phyloP scores from a whole-genome alignment of 345 rosid species.

The Anacardium occidentale region DNA sequence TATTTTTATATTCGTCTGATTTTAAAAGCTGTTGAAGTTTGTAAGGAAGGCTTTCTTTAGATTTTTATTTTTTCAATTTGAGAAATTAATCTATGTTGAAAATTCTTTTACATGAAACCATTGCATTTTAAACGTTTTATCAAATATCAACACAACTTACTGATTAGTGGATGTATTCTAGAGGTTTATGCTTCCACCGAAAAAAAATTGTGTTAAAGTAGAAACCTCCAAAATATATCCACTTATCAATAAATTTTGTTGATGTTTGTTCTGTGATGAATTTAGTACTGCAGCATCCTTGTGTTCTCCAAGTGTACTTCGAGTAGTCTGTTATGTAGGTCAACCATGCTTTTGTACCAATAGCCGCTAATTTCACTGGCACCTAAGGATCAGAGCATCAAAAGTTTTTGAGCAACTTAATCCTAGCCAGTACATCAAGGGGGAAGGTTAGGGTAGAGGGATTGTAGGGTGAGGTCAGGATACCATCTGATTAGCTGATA shows the following conservation, averaged over 20 bases:
- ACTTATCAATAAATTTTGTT: background rate
- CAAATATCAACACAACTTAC: background rate
- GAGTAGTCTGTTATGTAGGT: slow-evolving; percentile 36
- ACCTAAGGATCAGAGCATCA: slow-evolving; percentile 23
- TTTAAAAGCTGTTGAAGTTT: background rate
- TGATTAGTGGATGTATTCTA: background rate
- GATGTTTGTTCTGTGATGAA: background rate
- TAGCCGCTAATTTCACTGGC: slow-evolving; percentile 4
- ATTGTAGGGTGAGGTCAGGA: slow-evolving; percentile 42
- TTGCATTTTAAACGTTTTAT: too few relatives aligned
- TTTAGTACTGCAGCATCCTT: background rate
- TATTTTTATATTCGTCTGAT: background rate
- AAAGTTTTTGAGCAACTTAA: slow-evolving; percentile 30
- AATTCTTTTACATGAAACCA: background rate
- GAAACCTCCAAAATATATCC: background rate
- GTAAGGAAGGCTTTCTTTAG: background rate
- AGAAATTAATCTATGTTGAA: background rate
- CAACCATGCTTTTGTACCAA: slow-evolving; percentile 23
- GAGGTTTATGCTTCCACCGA: background rate
- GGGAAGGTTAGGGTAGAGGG: slow-evolving; percentile 42
- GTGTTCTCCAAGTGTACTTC: slow-evolving; percentile 21
- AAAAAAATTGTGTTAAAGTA: background rate
- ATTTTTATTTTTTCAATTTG: background rate
- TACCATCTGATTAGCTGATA: background rate
- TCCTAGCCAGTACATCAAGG: slow-evolving; percentile 27